Base-by-base conservation (phyloP, 345 rosid genomes). In the Conringia planisiliqua region DNA sequence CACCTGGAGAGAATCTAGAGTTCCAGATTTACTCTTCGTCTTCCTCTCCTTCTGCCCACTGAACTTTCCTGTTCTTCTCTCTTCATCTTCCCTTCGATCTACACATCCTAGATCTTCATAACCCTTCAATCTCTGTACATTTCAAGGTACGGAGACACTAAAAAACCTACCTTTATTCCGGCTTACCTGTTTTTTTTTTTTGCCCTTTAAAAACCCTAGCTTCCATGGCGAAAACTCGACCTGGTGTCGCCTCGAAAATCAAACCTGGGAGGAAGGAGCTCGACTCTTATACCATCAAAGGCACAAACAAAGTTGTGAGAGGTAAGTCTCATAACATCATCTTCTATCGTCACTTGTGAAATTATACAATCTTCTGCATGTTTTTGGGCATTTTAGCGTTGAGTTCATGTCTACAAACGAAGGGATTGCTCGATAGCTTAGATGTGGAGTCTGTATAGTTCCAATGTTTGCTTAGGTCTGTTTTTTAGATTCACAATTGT, bases 251-350 rank as follows among this genome's bases (percentile, higher is more conserved):
- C 26, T 79, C 94, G 18, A 90, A 88, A 75, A 85, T 86, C 46
- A 90, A 90, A 68, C 82, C 94, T 7, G 90, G 85, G 2, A 89
- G 83, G 78, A 87, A 85, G 61, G 94, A 85, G 85, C 87, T 90
- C 3, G 97, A 90, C 43, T 83, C 92, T 4, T 89, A 89, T 77
- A 81, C 87, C 66, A 86, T 90, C 84, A 86, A 83, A 81, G 89
- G 92, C 83, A 89, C 90, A 79, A 88, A 74, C 87, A 90, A 89
- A 87, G 58, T 84, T 51, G 97, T 89, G 54, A 80, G 79, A 85
- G 84, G 97, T 88, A 73, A 50, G 48, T 59, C 50, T 43, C 47
- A 16, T 46, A n/a, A n/a, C n/a, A 9, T 62, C 18, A 40, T 46
- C 52, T 7, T n/a, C 5, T 35, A n/a, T 48, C 43, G 12, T 7